These are phyloP conservation scores for Amylocarpus encephaloides DNA, from an alignment of 2,329 filamentous ascomycete species.

Conservation along the genomic window DNA sequence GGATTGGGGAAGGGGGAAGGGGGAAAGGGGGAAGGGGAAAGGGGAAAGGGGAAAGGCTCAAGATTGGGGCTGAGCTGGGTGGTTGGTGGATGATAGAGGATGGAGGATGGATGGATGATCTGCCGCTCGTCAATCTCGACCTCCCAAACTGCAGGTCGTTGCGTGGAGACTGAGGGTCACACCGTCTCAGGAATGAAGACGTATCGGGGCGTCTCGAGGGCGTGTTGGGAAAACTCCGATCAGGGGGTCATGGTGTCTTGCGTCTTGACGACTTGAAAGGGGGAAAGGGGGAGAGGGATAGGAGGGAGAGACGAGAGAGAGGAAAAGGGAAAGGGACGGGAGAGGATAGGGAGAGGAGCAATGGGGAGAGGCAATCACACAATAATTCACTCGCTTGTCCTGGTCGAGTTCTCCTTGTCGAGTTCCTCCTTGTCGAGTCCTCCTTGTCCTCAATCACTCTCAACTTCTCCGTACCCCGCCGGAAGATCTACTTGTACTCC, in stretches of 20 bases:
- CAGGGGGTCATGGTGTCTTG: too few relatives aligned
- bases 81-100: too few relatives aligned
- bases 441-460: background rate
- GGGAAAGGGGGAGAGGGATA: background rate
- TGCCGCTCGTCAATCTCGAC: background rate
- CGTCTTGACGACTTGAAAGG: background rate
- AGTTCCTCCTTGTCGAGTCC: background rate
- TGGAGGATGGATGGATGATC: too few relatives aligned
- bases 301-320: background rate
- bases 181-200: background rate
- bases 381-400: background rate
- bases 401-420: background rate
- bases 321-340: background rate
- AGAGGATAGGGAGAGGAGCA: background rate
- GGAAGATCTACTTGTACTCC: too few relatives aligned
- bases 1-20: slow-evolving; percentile 5
- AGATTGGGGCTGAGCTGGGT: slow-evolving; percentile 8
- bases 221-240: background rate
- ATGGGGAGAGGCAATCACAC: background rate
- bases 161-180: background rate
- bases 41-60: background rate
- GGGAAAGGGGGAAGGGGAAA: background rate
- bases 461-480: too few relatives aligned
- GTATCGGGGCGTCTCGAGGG: too few relatives aligned
- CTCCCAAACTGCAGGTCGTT: background rate